Conservation (phyloP, 164 flowering plant genomes). For the Tinospora cordifolia region DNA sequence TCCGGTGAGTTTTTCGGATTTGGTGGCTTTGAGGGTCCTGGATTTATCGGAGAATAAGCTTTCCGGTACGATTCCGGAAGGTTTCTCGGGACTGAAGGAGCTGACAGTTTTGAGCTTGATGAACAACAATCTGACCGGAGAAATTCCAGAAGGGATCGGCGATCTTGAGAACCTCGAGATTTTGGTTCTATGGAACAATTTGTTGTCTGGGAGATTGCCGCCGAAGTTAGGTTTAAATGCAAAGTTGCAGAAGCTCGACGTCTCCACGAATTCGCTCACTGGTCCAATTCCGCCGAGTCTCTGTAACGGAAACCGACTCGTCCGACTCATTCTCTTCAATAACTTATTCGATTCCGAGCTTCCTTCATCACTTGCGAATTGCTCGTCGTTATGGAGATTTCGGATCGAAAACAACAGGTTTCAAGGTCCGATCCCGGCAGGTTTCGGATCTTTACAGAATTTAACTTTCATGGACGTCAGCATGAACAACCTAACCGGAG, state of each 20-base stretch:
- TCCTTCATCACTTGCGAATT: slow-evolving; percentile 52
- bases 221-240: slow-evolving; percentile 51
- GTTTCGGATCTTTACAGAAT: slow-evolving; percentile 20
- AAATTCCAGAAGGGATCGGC: slow-evolving; percentile 54
- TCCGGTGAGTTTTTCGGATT: slow-evolving; percentile 60
- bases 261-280: slow-evolving; percentile 48
- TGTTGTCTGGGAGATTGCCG: slow-evolving; percentile 65
- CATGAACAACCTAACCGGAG: slow-evolving; percentile 38
- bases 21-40: slow-evolving; percentile 38
- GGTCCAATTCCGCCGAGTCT: slow-evolving; percentile 68
- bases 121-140: slow-evolving; percentile 46
- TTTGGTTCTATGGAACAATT: slow-evolving; percentile 46
- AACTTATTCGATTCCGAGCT: slow-evolving; percentile 49
- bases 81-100: slow-evolving; percentile 39
- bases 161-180: slow-evolving; percentile 41
- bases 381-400: slow-evolving; percentile 47
- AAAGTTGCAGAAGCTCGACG: slow-evolving; percentile 44
- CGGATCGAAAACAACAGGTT: slow-evolving; percentile 51
- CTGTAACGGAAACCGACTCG: slow-evolving; percentile 41
- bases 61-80: slow-evolving; percentile 52
- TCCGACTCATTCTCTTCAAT: slow-evolving; percentile 38
- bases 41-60: slow-evolving; percentile 37
- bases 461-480: slow-evolving; percentile 9
- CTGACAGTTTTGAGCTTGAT: slow-evolving; percentile 37
- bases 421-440: slow-evolving; percentile 42